phyloP scores from a whole-genome alignment of 768 basidiomycete genomes.

The Russula abietina region DNA sequence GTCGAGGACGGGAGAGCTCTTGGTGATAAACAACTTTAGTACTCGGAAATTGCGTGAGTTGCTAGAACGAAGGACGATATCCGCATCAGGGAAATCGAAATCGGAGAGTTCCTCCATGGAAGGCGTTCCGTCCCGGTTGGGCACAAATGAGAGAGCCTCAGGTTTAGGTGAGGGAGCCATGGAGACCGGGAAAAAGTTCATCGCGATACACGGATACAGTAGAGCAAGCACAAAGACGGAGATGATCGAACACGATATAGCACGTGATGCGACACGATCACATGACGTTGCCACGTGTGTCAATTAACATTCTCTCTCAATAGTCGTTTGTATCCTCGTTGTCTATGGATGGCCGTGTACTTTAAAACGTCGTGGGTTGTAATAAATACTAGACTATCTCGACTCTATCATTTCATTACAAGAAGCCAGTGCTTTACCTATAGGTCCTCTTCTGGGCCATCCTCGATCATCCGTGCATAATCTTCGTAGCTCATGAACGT shows the following conservation, averaged over 20 bases:
- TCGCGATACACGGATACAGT: no score
- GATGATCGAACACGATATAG: no score
- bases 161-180: background rate
- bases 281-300: no score
- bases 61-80: conserved; percentile 39
- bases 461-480: conserved; percentile 79
- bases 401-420: background rate
- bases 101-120: conserved; percentile 26
- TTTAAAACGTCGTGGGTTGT: background rate
- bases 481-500: conserved; percentile 87
- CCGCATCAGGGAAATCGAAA: conserved; percentile 34
- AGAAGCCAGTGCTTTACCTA: conserved; percentile 27
- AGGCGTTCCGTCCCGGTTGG: background rate
- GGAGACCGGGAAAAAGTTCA: no score
- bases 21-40: conserved; percentile 38
- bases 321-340: background rate
- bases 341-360: no score
- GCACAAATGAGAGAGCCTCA: background rate
- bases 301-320: no score
- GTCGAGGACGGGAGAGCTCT: conserved; percentile 38
- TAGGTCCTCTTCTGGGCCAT: conserved; percentile 62
- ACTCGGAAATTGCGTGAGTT: conserved; percentile 42
- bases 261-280: no score
- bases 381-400: background rate
- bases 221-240: no score